phyloP scores from a whole-genome alignment of 2,329 filamentous ascomycete species.

The Apiospora aurea region DNA sequence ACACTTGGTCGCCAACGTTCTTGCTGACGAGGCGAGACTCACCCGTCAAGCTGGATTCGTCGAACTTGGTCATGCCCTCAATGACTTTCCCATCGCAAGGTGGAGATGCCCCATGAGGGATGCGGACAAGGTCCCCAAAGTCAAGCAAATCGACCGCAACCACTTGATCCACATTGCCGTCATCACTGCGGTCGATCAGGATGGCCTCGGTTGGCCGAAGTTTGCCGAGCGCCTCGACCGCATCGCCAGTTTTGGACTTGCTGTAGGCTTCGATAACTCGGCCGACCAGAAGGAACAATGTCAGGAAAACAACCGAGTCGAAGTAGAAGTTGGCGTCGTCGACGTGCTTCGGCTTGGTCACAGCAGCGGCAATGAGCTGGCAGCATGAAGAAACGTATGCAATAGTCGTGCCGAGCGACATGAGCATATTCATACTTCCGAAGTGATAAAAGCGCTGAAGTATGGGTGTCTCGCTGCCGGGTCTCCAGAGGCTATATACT shows the following conservation, averaged over 20 bases:
- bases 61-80: constrained; percentile 72
- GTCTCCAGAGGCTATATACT: constrained; percentile 78
- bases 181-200: constrained; percentile 61
- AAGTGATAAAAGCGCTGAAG: constrained; percentile 86
- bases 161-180: constrained; percentile 46
- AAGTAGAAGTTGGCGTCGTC: constrained; percentile 75
- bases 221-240: constrained; percentile 79
- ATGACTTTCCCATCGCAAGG: constrained; percentile 80
- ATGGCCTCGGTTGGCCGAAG: constrained; percentile 80
- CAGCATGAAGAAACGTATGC: constrained; percentile 85
- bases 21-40: constrained; percentile 76
- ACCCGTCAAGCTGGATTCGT: constrained; percentile 89
- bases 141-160: constrained; percentile 75
- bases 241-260: constrained; percentile 89
- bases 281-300: constrained; percentile 80
- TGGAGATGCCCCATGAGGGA: constrained; percentile 82
- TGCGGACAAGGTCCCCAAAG: constrained; percentile 74
- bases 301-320: constrained; percentile 91
- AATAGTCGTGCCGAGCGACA: constrained; percentile 86
- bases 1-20: constrained; percentile 67
- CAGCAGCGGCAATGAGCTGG: constrained; percentile 73
- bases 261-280: constrained; percentile 87
- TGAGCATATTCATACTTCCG: constrained; percentile 95
- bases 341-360: constrained; percentile 45
- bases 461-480: constrained; percentile 74